A percentile compares a stretch with the other conserved stretches of the same genome.
phyloP scores from a whole-genome alignment of 2,329 filamentous ascomycete genomes.

The Ceratocystis papillata region DNA sequence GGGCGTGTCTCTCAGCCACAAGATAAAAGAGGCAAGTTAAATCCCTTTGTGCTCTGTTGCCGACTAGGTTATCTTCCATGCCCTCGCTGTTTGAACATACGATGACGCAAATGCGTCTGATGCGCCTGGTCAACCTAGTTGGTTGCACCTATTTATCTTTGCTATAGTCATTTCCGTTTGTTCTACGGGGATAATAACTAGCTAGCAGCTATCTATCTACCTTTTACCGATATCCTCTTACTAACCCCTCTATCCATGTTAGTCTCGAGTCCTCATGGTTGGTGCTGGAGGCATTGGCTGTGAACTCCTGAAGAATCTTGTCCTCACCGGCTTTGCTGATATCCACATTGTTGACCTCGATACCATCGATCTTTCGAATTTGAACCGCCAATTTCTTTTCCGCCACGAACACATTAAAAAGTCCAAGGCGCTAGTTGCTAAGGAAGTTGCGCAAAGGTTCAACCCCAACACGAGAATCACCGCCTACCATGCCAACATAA shows the following conservation, averaged over 20 bases:
- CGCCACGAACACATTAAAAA: constrained; percentile 96
- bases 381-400: constrained; percentile 96
- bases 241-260: constrained; percentile 24
- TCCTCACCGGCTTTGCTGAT: constrained; percentile 81
- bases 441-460: constrained; percentile 80
- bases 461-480: constrained; percentile 79
- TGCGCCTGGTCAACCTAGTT: neutral
- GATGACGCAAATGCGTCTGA: neutral
- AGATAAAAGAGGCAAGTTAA: constrained; percentile 13
- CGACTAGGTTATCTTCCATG: neutral
- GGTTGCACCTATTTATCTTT: neutral
- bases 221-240: neutral
- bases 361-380: constrained; percentile 93
- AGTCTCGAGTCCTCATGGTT: constrained; percentile 86
- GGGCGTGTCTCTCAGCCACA: constrained; percentile 9
- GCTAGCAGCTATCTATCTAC: neutral
- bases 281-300: constrained; percentile 96
- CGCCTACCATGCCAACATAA: constrained; percentile 90
- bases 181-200: neutral
- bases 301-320: constrained; percentile 92
- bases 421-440: constrained; percentile 86
- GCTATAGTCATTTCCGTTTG: neutral
- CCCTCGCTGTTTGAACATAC: neutral
- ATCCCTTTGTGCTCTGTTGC: constrained; percentile 19
- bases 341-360: constrained; percentile 94